Base-by-base conservation (phyloP, 805 yeast genomes). In the Kluyveromyces starmeri region DNA sequence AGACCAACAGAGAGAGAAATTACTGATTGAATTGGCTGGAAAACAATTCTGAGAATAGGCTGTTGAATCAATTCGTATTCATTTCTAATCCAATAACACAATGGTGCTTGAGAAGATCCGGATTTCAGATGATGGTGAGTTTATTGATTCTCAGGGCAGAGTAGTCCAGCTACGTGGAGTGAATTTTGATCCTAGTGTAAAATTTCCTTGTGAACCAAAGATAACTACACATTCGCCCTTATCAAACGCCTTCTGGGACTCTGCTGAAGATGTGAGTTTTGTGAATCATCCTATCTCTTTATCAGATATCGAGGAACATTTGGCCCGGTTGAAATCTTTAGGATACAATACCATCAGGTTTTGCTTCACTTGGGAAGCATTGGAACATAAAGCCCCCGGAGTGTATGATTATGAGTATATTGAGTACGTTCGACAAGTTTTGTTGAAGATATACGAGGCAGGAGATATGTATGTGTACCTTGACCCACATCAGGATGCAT, bases 401-500 rank as follows among this genome's bases (percentile, higher is more conserved):
- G 55, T 55, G 7, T 88, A 86, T 51, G 96, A 88, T 55, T 73
- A 71, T 17, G 85, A 75, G 13, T 88, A 72, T 48, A 69, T 85
- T 32, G 74, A 77, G 18, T 83, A 78, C 53, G 75, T 92, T 0
- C 62, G 79, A 27, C 62, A 75, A 36, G 60, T 85, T 4, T 57
- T 88, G 35, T 63, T 67, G 35, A 69, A 74, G 6, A 68, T 82
- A 10, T 65, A 71, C 29, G 51, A 66, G 13, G 62, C 75, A 19
- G 94, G 92, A 1, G 89, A 88, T 0, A 53, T 86, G 13, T 82
- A 80, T 47, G 83, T 85, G 5, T 76, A 82, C 45, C 53, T 88
- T 44, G 96, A 88, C 50, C 84, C 94, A 1, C 96, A 88, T 53
- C 96, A 88, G 55, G 96, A 88, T 53, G 94, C 79, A 9, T 88